A percentile compares a stretch with the other conserved stretches of the same genome.
Evolutionary conservation across 2,329 filamentous ascomycete genomes (phyloP).

Genomic region (Colletotrichum chrysophilum): DNA sequence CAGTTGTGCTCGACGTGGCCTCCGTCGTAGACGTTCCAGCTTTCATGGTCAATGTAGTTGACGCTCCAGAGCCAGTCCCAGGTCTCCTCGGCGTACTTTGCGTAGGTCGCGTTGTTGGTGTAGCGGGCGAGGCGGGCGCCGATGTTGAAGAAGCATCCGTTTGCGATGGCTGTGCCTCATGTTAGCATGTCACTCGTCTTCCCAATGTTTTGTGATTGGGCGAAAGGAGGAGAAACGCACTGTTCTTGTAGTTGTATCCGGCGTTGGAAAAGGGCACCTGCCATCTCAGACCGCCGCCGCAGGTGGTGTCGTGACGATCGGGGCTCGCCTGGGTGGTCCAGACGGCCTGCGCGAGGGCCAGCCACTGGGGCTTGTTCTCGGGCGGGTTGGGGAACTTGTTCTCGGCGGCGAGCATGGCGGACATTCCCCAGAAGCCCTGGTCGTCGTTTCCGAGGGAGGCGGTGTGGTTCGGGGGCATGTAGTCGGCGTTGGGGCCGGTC

Average conservation of each 20-base stretch:
- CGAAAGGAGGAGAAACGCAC: slow-evolving; percentile 28
- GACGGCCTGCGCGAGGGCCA: slow-evolving; percentile 72
- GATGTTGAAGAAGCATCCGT: slow-evolving; percentile 68
- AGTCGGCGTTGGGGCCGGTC: slow-evolving; percentile 60
- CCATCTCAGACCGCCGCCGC: slow-evolving; percentile 76
- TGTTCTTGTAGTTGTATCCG: slow-evolving; percentile 80
- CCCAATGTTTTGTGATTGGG: background rate
- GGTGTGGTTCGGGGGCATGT: slow-evolving; percentile 65
- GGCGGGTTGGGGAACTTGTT: slow-evolving; percentile 66
- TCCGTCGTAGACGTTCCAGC: slow-evolving; percentile 70
- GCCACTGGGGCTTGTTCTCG: slow-evolving; percentile 59
- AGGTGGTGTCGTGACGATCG: slow-evolving; percentile 69
- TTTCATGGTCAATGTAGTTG: slow-evolving; percentile 63
- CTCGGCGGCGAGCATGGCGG: slow-evolving; percentile 72
- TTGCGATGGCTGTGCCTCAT: slow-evolving; percentile 54
- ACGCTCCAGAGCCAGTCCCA: slow-evolving; percentile 66
- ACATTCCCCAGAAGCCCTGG: slow-evolving; percentile 73
- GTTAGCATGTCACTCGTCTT: background rate
- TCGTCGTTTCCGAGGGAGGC: slow-evolving; percentile 69
- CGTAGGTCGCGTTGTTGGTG: slow-evolving; percentile 70
- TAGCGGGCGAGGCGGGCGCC: slow-evolving; percentile 75
- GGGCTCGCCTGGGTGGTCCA: slow-evolving; percentile 65
- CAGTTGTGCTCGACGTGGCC: slow-evolving; percentile 64
- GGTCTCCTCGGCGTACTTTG: slow-evolving; percentile 62
- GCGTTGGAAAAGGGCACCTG: slow-evolving; percentile 78